Evolutionary conservation across 2,329 filamentous ascomycete species (phyloP).

Genomic region (Colletotrichum liriopes): DNA sequence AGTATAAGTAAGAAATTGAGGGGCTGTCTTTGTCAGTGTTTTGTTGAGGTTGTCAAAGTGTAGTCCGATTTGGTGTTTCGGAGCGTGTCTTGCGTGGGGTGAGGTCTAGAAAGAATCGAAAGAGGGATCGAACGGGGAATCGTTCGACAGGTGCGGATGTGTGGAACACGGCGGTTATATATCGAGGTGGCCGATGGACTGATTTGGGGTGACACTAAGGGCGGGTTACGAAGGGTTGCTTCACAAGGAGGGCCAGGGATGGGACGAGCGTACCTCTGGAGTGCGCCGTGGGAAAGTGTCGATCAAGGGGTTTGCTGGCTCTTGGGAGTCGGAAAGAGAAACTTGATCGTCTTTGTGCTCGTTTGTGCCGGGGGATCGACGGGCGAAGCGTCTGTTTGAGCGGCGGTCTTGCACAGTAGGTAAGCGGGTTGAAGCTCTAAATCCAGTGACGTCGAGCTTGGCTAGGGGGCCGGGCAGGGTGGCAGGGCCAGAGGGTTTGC

Average conservation of each 20-base stretch:
- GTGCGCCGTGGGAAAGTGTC: constrained; percentile 36
- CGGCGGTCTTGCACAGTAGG: constrained; percentile 31
- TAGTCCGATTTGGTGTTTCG: constrained; percentile 30
- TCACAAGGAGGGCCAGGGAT: constrained; percentile 37
- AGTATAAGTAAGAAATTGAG: constrained; percentile 28
- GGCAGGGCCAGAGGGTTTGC: constrained; percentile 30
- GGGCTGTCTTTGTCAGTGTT: constrained; percentile 2
- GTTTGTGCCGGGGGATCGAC: constrained; percentile 39
- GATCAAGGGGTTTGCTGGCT: constrained; percentile 44
- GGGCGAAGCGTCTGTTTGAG: constrained; percentile 28
- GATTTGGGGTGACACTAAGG: constrained; percentile 40
- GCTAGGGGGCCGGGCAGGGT: neutral
- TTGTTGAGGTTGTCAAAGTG: constrained; percentile 8
- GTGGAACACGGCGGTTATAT: constrained; percentile 40
- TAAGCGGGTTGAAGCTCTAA: constrained; percentile 40
- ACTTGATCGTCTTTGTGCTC: constrained; percentile 33
- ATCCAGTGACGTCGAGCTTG: constrained; percentile 39
- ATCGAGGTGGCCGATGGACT: constrained; percentile 41
- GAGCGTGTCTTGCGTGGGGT: constrained; percentile 34
- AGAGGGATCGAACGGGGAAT: constrained; percentile 42
- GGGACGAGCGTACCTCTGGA: constrained; percentile 38
- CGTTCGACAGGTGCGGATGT: constrained; percentile 34
- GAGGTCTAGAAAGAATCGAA: constrained; percentile 41
- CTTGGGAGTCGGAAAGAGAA: constrained; percentile 27
- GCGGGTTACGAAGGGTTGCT: constrained; percentile 38